Base-by-base conservation (phyloP, 139 green algal genomes). In the Desmodesmus armatus region DNA sequence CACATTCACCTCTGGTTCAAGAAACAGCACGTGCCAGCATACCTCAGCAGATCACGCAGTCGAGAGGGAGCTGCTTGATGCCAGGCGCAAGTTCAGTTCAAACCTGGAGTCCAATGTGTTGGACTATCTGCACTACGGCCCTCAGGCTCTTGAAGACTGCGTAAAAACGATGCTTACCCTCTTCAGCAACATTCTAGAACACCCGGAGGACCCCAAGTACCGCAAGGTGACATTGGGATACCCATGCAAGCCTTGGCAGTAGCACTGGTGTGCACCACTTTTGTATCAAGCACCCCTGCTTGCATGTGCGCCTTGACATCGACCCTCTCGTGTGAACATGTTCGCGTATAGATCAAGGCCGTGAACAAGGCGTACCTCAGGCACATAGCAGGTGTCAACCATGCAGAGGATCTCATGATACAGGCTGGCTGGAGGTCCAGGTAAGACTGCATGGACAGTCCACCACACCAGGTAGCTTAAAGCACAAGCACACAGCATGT, bases 171-270 rank as follows among this genome's bases (percentile, higher is more conserved):
- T 90, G 27, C 55, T 88, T 15, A 87, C 31, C 35, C 89, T 94
- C 13, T 92, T 92, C 35, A 72, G 7, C 49, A 94, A 94, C 67
- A 89, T 94, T 49, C 41, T 88, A 11, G 41, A 90, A 0, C 37
- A 90, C 55, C 89, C 90, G 13, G 63, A 85, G 2, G 90, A 94
- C 33, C 17, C 35, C 15, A 94, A 94, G 53, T 94, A 85, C 70
- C 37, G 89, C 13, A 90, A 85, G 78, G 85, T 81, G 78, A 37
- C n/a, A 15, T 23, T 58, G 17, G 47, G 47, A 23, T 58, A 23
- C 47, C 13, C 13, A 58, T 15, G 47, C 13, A 15, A 15, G 47
- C 17, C 47, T 58, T n/a, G n/a, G n/a, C n/a, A n/a, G n/a, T n/a
- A n/a, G n/a, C n/a, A n/a, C n/a, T n/a, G 35, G 33, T 17, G 7